phyloP scores from a whole-genome alignment of 441 rosid genomes.

The Kokia cookei region DNA sequence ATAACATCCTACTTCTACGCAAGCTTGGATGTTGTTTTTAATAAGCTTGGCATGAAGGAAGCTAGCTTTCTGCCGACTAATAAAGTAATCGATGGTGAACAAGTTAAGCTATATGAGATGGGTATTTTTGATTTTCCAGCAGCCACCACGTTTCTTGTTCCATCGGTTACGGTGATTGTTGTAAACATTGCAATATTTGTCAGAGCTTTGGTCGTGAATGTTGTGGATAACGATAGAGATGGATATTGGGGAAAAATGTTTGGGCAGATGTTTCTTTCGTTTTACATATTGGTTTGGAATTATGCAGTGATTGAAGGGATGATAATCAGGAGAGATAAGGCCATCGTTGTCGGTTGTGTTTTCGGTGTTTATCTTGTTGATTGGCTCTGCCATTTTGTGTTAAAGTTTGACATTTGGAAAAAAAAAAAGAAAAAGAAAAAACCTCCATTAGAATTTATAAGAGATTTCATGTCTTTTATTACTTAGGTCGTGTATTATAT shows the following conservation, averaged over 20 bases:
- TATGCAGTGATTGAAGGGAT: conserved; percentile 37
- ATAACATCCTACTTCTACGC: conserved; percentile 18
- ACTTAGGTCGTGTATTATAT: too few species aligned
- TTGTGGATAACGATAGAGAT: background rate
- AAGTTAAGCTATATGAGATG: conserved; percentile 15
- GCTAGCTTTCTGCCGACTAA: conserved; percentile 36
- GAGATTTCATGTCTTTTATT: too few species aligned
- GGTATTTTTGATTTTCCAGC: conserved; percentile 31
- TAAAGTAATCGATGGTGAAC: conserved; percentile 23
- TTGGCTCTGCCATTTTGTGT: background rate
- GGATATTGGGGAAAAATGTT: conserved; percentile 10
- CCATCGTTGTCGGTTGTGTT: conserved; percentile 13
- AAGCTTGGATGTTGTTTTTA: conserved; percentile 21
- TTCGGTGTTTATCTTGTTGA: background rate
- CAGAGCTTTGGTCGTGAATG: background rate
- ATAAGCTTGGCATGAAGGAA: conserved; percentile 20
- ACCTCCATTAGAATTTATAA: too few species aligned
- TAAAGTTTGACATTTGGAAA: background rate
- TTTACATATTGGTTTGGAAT: conserved; percentile 20
- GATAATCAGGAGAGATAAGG: conserved; percentile 33
- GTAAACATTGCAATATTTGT: conserved; percentile 25
- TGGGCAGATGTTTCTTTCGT: conserved; percentile 23
- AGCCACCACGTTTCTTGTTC: conserved; percentile 24
- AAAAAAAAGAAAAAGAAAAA: too few species aligned
- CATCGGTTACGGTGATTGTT: conserved; percentile 18